Conservation (phyloP, 169 alveolate species). For the Plasmodium fragile region DNA sequence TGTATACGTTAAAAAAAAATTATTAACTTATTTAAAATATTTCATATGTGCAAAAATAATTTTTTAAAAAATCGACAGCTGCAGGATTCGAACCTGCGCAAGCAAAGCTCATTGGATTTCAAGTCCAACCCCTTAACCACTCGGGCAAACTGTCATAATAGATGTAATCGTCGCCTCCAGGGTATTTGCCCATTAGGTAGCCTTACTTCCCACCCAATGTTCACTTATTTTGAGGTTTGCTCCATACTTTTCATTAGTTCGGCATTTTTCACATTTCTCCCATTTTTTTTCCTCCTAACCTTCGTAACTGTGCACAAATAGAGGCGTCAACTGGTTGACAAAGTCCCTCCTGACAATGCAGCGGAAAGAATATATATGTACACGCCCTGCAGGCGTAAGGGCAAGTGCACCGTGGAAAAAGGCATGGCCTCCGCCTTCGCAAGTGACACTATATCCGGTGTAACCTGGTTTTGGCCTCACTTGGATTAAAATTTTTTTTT, state of each 20-base stretch:
- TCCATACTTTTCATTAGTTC: too few relatives aligned
- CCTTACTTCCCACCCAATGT: background rate
- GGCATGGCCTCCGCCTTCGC: background rate
- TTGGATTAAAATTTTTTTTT: too few relatives aligned
- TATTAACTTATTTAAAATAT: too few relatives aligned
- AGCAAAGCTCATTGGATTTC: slow-evolving; percentile 89
- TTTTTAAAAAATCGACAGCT: too few relatives aligned
- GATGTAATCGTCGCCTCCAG: background rate
- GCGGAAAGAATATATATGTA: background rate
- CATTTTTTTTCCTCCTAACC: background rate
- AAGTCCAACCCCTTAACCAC: slow-evolving; percentile 80
- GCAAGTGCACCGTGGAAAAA: background rate
- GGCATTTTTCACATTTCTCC: background rate
- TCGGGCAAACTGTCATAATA: slow-evolving; percentile 85
- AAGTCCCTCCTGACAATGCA: background rate
- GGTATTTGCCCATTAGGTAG: background rate
- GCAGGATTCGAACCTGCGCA: slow-evolving; percentile 98
- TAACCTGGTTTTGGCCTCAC: background rate
- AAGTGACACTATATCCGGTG: background rate
- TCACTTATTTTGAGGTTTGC: background rate
- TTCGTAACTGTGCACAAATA: background rate
- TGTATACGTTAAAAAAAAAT: background rate
- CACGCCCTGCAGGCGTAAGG: background rate
- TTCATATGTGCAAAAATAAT: too few relatives aligned
- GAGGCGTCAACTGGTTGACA: background rate